These are phyloP conservation scores for Cantharellus cinnabarinus DNA, from an alignment of 768 basidiomycete species.

Conservation along the genomic window DNA sequence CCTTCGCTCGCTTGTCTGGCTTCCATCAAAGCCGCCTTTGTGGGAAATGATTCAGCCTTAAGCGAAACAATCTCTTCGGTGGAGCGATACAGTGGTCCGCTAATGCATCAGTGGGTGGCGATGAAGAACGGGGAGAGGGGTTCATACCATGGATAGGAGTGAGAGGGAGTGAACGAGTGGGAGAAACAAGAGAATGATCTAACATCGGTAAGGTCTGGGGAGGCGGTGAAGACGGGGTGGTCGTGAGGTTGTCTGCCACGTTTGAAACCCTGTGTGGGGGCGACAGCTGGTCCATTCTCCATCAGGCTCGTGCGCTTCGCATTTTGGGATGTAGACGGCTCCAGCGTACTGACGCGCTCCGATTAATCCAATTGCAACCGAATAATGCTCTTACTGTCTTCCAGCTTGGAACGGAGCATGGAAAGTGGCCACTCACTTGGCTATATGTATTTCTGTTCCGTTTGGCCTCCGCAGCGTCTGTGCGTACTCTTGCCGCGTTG, in stretches of 20 bases:
- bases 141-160: slow-evolving; percentile 27
- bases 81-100: slow-evolving; percentile 4
- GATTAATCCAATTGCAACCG: slow-evolving; percentile 54
- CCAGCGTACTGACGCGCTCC: not conserved
- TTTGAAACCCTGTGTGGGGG: slow-evolving; percentile 36
- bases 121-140: slow-evolving; percentile 13
- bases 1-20: slow-evolving; percentile 69
- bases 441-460: slow-evolving; percentile 13
- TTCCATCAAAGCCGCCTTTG: slow-evolving; percentile 49
- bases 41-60: slow-evolving; percentile 41
- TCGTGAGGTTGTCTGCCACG: slow-evolving; percentile 29
- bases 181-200: slow-evolving; percentile 1
- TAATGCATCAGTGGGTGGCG: not conserved
- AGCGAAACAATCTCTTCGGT: slow-evolving; percentile 33
- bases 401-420: slow-evolving; percentile 58
- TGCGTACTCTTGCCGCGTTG: slow-evolving; percentile 4
- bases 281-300: slow-evolving; percentile 29
- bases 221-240: slow-evolving; percentile 11
- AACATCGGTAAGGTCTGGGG: not conserved
- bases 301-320: slow-evolving; percentile 55
- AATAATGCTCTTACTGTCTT: slow-evolving; percentile 70
- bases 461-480: slow-evolving; percentile 9
- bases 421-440: slow-evolving; percentile 56
- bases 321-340: slow-evolving; percentile 26
- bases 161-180: slow-evolving; percentile 16